Evolutionary conservation across 2,329 filamentous ascomycete species (phyloP).

Genomic region (Bipolaris bicolor): DNA sequence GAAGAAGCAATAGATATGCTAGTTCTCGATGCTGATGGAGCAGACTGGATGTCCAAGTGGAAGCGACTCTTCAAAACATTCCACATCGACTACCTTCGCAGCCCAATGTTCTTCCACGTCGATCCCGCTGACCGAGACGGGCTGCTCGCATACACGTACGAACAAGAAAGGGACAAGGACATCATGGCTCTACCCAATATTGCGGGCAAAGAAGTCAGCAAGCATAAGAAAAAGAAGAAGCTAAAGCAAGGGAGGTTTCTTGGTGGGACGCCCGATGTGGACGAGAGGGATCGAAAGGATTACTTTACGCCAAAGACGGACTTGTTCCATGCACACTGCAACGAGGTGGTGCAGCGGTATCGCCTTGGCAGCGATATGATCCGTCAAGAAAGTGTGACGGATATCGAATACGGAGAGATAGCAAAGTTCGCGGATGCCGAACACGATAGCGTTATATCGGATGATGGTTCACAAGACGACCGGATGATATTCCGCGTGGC

Average conservation of each 20-base stretch:
- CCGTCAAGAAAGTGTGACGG: conserved; percentile 63
- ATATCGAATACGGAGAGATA: conserved; percentile 65
- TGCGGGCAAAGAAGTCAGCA: conserved; percentile 80
- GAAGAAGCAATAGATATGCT: conserved; percentile 45
- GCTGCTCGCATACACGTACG: conserved; percentile 71
- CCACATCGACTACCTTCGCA: conserved; percentile 73
- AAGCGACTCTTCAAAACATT: conserved; percentile 70
- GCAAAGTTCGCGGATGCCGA: conserved; percentile 38
- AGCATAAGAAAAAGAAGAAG: conserved; percentile 75
- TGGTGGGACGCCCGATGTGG: conserved; percentile 46
- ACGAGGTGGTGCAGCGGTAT: conserved; percentile 50
- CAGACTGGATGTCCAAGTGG: conserved; percentile 74
- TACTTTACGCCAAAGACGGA: conserved; percentile 52
- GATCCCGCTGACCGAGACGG: conserved; percentile 78
- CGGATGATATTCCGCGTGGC: conserved; percentile 69
- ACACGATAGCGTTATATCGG: conserved; percentile 26
- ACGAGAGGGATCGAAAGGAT: conserved; percentile 56
- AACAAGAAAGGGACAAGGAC: conserved; percentile 65
- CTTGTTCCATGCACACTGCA: conserved; percentile 53
- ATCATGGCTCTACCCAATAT: conserved; percentile 74
- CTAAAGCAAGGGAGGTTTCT: conserved; percentile 55
- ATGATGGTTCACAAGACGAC: conserved; percentile 35
- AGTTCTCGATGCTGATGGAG: conserved; percentile 70
- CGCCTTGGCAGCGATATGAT: conserved; percentile 62
- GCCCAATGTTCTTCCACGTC: conserved; percentile 83